A percentile compares a stretch with the other conserved stretches of the same genome.
phyloP scores from a whole-genome alignment of 371 early-diverging fungal genomes.

The Lichtheimia ramosa region DNA sequence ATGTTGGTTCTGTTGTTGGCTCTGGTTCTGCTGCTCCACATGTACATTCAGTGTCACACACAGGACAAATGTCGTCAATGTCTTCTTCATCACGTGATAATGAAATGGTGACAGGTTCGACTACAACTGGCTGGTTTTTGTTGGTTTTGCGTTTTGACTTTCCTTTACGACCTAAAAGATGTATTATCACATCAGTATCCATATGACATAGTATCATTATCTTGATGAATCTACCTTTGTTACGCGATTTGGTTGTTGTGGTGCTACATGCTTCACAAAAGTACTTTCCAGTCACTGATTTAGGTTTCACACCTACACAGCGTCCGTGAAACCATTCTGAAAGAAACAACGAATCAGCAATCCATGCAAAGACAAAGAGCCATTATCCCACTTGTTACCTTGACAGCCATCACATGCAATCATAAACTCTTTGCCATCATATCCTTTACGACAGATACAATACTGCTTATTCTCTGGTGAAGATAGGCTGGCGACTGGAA shows the following conservation, averaged over 20 bases:
- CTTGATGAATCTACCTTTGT: no score
- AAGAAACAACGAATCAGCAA: background rate
- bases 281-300: slow-evolving; percentile 50
- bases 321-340: slow-evolving; percentile 79
- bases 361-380: no score
- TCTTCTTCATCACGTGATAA: slow-evolving; percentile 35
- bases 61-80: slow-evolving; percentile 58
- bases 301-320: slow-evolving; percentile 63
- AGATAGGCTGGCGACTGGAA: slow-evolving; percentile 16
- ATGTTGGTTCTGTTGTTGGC: background rate
- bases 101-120: slow-evolving; percentile 13
- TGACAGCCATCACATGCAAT: slow-evolving; percentile 76
- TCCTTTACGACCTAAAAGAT: background rate
- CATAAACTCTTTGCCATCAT: slow-evolving; percentile 78
- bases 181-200: background rate
- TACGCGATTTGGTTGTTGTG: background rate
- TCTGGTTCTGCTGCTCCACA: slow-evolving; percentile 34
- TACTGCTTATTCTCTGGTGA: slow-evolving; percentile 24
- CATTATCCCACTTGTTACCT: slow-evolving; percentile 18
- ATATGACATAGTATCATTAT: no score
- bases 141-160: background rate
- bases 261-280: slow-evolving; percentile 45
- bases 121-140: slow-evolving; percentile 5
- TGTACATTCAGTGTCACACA: slow-evolving; percentile 64
- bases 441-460: slow-evolving; percentile 56